Base-by-base conservation (phyloP, 257 asterid species). In the Handroanthus guayacan region DNA sequence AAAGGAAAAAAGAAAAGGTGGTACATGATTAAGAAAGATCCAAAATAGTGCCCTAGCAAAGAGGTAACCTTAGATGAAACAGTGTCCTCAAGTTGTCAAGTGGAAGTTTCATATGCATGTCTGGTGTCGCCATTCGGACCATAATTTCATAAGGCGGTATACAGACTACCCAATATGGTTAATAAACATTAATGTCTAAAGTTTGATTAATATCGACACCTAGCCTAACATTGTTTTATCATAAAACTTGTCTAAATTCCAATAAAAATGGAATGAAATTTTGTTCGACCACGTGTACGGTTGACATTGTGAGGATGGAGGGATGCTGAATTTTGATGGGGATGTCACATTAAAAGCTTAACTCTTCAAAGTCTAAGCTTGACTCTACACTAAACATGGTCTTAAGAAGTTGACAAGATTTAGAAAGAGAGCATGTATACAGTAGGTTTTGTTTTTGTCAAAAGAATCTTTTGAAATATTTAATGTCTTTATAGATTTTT, bases 41-140 rank as follows among this genome's bases (percentile, higher is more conserved):
- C 87, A 75, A 81, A 80, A 51, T 52, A 62, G 34, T 87, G 92
- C 90, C 93, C 90, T 82, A 37, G 64, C 39, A 34, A 8, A 44
- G 60, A 82, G 92, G 94, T 75, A 88, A 88, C 68, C 72, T 71
- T 31, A 65, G 82, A 83, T 71, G 69, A 70, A 86, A 82, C 77
- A 39, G 47, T 2, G 58, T 62, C 86, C 92, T 74, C 85, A 82
- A 55, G 3, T 72, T 70, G 25, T 18, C 13, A 2, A 18, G 3
- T 25, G 36, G 65, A 57, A 65, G 62, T 10, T 25, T 52, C 76
- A 67, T 83, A n/a, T 47, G 20, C 60, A 14, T 72, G 43, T 50
- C 37, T 65, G 14, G 3, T 78, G 81, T 83, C 80, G 36, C 69
- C 9, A 72, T 83, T 75, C 65, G 17, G 3, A 65, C 55, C 64